These are phyloP conservation scores for Hymenoscyphus albidus DNA, from an alignment of 2,329 filamentous ascomycete species.

Conservation along the genomic window DNA sequence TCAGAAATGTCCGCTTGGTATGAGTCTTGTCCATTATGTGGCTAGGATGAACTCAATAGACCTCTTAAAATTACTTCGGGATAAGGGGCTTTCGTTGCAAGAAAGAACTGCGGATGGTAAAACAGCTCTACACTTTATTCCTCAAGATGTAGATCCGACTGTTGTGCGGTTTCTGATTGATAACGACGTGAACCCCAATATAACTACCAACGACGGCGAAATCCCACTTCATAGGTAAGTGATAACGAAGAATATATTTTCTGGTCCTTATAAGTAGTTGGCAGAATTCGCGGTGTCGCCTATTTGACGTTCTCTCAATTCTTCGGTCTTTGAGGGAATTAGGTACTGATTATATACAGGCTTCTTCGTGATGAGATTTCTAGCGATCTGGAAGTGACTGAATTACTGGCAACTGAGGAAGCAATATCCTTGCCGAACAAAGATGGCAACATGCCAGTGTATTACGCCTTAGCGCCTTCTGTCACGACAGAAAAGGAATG, in stretches of 20 bases:
- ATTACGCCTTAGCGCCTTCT: background rate
- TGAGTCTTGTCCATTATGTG: conserved; percentile 3
- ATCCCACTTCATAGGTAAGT: background rate
- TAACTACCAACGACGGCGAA: background rate
- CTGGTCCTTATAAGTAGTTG: no score
- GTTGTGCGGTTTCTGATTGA: background rate
- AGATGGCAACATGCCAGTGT: background rate
- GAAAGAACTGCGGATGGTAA: background rate
- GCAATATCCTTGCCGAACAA: background rate
- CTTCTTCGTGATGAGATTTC: background rate
- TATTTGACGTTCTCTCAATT: no score
- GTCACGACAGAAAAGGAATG: no score
- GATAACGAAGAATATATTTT: no score
- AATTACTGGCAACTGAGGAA: background rate
- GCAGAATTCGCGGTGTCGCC: no score
- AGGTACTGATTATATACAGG: background rate
- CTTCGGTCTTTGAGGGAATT: no score
- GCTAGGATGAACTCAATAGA: background rate
- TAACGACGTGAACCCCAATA: background rate
- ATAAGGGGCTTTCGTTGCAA: background rate
- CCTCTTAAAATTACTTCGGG: background rate
- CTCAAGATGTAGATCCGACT: background rate
- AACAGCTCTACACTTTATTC: conserved; percentile 3
- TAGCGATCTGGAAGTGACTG: background rate
- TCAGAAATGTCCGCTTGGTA: background rate